Evolutionary conservation across 176 grass and related monocot genomes (phyloP), one percentile per base, ranked within the genome.

Genomic region (Cocos nucifera): DNA sequence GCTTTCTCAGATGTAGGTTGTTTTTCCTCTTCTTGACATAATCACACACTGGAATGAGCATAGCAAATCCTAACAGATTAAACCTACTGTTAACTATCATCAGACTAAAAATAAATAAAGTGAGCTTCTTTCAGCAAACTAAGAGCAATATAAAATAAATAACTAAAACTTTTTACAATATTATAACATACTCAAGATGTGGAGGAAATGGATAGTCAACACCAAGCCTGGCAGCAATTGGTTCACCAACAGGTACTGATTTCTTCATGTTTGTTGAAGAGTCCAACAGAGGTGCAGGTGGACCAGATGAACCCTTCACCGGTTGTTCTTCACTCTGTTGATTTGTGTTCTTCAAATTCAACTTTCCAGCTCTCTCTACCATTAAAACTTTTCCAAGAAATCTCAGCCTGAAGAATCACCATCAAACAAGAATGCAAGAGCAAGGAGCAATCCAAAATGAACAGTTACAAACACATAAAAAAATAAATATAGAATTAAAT

Each of bases 121-220:
- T 44, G 8, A 44, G 9, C 35, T 44, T 44, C 9, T 14, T 44
- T 44, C 35, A 44, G 35, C 35, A 44, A 44, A 44, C 8, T 44
- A 44, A 44, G 2, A 44, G 10, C 35, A 44, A 44, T 44, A 44
- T 12, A 44, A 44, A 44, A 44, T 44, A 44, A 44, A 44, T 44
- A 44, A 44, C 35, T 10, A 44, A 44, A 44, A 12, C 0, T 39
- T 61, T 26, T 10, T 61, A 30, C 58, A 61, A 61, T 61, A 61
- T 61, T 61, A 61, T 30, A 53, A 69, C 82, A 73, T 95, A 95
- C 92, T 90, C 80, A 4, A 96, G 92, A 68, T 90, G 78, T 20
- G 92, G 83, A 62, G 92, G 92, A 75, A 96, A 90, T 24, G 92
- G 75, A 55, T 90, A 96, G 49, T 96, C 87, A 61, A 96, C 81